Percentiles rank a stretch among this genome's conserved stretches.
phyloP scores from a whole-genome alignment of 1,284 basidiomycete genomes.

The Tylopilus sp. region DNA sequence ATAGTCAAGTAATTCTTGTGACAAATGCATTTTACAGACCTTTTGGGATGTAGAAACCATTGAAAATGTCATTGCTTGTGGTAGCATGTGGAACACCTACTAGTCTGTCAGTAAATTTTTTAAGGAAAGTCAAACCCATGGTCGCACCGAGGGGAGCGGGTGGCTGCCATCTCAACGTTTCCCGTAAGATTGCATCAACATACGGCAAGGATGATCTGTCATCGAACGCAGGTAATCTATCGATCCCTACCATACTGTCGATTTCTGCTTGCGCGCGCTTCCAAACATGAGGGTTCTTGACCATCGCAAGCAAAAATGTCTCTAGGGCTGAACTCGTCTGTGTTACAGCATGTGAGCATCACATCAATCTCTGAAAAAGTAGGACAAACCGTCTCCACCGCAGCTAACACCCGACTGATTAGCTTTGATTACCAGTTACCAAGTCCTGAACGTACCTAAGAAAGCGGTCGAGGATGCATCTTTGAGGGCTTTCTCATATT shows the following conservation, averaged over 20 bases:
- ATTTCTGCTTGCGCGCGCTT: conserved; percentile 52
- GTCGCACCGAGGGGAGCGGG: conserved; percentile 34
- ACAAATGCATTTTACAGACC: conserved; percentile 20
- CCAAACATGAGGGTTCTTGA: conserved; percentile 43
- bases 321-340: conserved; percentile 24
- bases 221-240: conserved; percentile 51
- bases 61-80: conserved; percentile 33
- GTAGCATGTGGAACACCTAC: conserved; percentile 31
- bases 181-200: conserved; percentile 51
- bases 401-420: conserved; percentile 13
- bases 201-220: conserved; percentile 53
- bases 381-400: conserved; percentile 34
- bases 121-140: neutral
- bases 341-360: conserved; percentile 5
- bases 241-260: conserved; percentile 48
- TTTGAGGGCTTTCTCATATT: conserved; percentile 35
- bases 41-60: conserved; percentile 40
- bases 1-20: neutral
- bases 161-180: conserved; percentile 45
- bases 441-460: conserved; percentile 23
- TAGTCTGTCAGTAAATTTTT: neutral
- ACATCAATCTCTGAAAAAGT: neutral
- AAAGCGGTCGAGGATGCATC: conserved; percentile 27
- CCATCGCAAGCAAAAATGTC: conserved; percentile 50
- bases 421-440: neutral